Evolutionary conservation across 768 basidiomycete species (phyloP).

Genomic region (Tubosaeta sp.): DNA sequence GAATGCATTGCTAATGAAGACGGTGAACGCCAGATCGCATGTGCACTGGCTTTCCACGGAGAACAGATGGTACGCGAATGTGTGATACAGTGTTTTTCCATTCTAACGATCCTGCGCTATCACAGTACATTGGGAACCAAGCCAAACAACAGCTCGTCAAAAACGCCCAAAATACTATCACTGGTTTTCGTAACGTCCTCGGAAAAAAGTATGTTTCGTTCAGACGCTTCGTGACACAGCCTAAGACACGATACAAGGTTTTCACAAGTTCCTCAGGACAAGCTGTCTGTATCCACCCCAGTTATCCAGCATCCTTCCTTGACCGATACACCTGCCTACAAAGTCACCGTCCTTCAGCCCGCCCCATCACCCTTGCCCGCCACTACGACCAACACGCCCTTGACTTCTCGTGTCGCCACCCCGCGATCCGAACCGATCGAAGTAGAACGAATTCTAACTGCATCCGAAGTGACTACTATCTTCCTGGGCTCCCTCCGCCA

Average conservation of each 20-base stretch:
- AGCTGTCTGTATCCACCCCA: constrained; percentile 53
- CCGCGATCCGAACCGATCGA: constrained; percentile 70
- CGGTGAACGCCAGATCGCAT: constrained; percentile 96
- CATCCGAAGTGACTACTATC: constrained; percentile 76
- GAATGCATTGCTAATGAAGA: constrained; percentile 98
- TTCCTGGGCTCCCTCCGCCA: constrained; percentile 82
- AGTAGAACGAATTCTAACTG: constrained; percentile 68
- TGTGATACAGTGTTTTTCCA: neutral
- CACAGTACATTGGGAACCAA: constrained; percentile 92
- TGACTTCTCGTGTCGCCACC: constrained; percentile 63
- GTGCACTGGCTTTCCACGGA: constrained; percentile 85
- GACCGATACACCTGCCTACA: constrained; percentile 76
- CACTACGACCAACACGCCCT: constrained; percentile 55
- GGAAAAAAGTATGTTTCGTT: constrained; percentile 73
- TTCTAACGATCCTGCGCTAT: constrained; percentile 9
- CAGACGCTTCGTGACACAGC: neutral
- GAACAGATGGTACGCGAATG: constrained; percentile 76
- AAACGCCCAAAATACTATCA: constrained; percentile 90
- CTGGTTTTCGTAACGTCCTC: constrained; percentile 89
- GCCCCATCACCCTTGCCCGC: constrained; percentile 64
- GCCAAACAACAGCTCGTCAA: constrained; percentile 94
- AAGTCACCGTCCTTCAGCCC: constrained; percentile 74
- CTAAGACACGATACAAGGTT: constrained; percentile 44
- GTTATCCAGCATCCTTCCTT: constrained; percentile 73
- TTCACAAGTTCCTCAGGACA: constrained; percentile 63